Base-by-base conservation (phyloP, 1,139 yeast species). In the Magnusiomyces starmeri region DNA sequence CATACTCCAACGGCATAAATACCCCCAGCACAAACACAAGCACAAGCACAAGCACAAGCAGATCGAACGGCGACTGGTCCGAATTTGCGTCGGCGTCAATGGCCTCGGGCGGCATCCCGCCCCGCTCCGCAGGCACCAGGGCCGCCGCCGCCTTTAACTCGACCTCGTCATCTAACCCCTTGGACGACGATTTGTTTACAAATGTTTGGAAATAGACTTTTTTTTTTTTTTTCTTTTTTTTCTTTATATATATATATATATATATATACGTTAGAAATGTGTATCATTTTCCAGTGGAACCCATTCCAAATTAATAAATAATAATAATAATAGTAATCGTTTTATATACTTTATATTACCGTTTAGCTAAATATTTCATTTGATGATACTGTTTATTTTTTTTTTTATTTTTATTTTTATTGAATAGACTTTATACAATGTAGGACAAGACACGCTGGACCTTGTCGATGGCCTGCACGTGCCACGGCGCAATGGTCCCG, bases 401-500 rank as follows among this genome's bases (percentile, higher is more conserved):
- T n/a, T n/a, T n/a, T n/a, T n/a, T n/a, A n/a, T n/a, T n/a, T n/a
- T n/a, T n/a, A n/a, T n/a, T n/a, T n/a, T n/a, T n/a, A n/a, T n/a
- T n/a, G n/a, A 27, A 27, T 8, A 27, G 12, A 27, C 3, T 45
- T 52, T 51, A 61, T 34, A 57, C 56, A 21, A 61, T 44, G 45
- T 50, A 55, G 21, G 55, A 57, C 42, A 66, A 54, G 16, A 61
- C 56, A 34, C 65, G 56, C 32, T 59, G 60, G 59, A 82, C 74
- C 63, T 85, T 86, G 32, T 78, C 76, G 6, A 87, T 95, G 0
- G 95, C 87, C 29, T 79, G 71, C 29, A 87, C 75, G 66, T 88
- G 96, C 88, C 95, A 85, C n/a, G 97, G 97, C 1, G 83, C 71
- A 40, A 75, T 69, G 0, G 75, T 68, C 29, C 70, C 62, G 14